Evolutionary conservation across 2,329 filamentous ascomycete genomes (phyloP).

Genomic region (Aspergillus flavus): DNA sequence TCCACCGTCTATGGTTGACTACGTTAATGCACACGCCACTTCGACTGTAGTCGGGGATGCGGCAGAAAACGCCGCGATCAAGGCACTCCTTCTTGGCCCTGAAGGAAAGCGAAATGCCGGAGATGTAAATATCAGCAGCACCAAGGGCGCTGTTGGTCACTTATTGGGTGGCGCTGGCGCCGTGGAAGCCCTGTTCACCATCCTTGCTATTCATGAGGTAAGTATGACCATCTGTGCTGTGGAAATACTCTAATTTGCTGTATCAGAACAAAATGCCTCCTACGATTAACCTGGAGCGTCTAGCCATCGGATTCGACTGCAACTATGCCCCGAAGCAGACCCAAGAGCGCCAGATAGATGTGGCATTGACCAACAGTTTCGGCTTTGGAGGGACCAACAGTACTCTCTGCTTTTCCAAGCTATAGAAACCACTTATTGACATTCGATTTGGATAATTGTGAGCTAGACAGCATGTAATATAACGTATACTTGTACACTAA

Average conservation of each 20-base stretch:
- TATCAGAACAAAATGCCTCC: conserved; percentile 75
- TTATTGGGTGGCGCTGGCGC: conserved; percentile 88
- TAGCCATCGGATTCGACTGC: conserved; percentile 70
- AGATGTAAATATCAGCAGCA: conserved; percentile 83
- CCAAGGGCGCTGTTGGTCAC: conserved; percentile 91
- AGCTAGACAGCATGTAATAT: not conserved
- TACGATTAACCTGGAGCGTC: conserved; percentile 76
- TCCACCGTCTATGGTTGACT: conserved; percentile 73
- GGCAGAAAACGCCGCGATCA: conserved; percentile 85
- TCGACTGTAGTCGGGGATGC: conserved; percentile 82
- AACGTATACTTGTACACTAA: not conserved
- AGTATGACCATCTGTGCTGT: conserved; percentile 32
- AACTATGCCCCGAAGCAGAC: conserved; percentile 78
- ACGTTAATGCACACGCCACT: conserved; percentile 95
- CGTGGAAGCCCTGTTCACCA: conserved; percentile 82
- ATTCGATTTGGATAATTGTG: not conserved
- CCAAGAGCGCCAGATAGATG: conserved; percentile 70
- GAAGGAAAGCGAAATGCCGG: conserved; percentile 64
- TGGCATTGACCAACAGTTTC: conserved; percentile 92
- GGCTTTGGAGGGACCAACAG: conserved; percentile 98
- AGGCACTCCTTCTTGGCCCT: conserved; percentile 71
- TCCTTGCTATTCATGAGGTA: conserved; percentile 78
- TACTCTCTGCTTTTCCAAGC: conserved; percentile 70
- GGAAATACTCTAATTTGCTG: not conserved
- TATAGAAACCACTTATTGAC: not conserved